Evolutionary conservation across 805 yeast species (phyloP).

Genomic region (Hemisphaericaspora nanyangensis): DNA sequence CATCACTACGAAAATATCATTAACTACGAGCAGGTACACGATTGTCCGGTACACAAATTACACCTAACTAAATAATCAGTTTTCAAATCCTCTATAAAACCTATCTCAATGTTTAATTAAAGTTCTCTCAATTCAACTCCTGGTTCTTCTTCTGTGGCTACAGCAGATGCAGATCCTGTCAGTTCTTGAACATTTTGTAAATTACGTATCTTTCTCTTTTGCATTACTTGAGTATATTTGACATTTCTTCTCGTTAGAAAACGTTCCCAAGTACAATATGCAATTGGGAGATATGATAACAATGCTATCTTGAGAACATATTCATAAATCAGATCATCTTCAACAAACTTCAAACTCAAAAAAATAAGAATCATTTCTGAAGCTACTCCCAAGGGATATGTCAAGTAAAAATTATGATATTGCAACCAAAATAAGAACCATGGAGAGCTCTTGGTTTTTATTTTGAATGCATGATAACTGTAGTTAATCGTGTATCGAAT

Average conservation of each 20-base stretch:
- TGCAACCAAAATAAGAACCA: slow-evolving; percentile 33
- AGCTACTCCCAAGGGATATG: slow-evolving; percentile 28
- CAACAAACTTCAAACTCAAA: slow-evolving; percentile 31
- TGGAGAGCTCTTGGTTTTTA: slow-evolving; percentile 35
- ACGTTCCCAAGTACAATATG: slow-evolving; percentile 32
- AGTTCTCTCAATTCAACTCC: background rate
- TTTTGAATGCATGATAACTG: slow-evolving; percentile 31
- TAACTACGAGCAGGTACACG: background rate
- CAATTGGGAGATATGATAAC: slow-evolving; percentile 32
- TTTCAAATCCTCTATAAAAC: background rate
- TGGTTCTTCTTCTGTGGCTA: background rate
- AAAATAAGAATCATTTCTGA: slow-evolving; percentile 35
- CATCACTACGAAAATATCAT: background rate
- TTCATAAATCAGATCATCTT: slow-evolving; percentile 22
- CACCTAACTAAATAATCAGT: background rate
- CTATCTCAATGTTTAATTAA: background rate
- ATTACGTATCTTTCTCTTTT: slow-evolving; percentile 11
- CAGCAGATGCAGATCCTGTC: background rate
- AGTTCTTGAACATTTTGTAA: background rate
- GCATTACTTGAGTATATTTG: slow-evolving; percentile 19
- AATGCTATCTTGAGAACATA: slow-evolving; percentile 21
- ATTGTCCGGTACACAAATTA: background rate
- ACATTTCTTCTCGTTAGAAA: slow-evolving; percentile 16
- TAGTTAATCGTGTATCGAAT: slow-evolving; percentile 28
- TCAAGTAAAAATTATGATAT: slow-evolving; percentile 29